Percentiles rank a stretch among this genome's conserved stretches.
Evolutionary conservation across 164 flowering plant genomes (phyloP).

Genomic region (Warburgia ugandensis): DNA sequence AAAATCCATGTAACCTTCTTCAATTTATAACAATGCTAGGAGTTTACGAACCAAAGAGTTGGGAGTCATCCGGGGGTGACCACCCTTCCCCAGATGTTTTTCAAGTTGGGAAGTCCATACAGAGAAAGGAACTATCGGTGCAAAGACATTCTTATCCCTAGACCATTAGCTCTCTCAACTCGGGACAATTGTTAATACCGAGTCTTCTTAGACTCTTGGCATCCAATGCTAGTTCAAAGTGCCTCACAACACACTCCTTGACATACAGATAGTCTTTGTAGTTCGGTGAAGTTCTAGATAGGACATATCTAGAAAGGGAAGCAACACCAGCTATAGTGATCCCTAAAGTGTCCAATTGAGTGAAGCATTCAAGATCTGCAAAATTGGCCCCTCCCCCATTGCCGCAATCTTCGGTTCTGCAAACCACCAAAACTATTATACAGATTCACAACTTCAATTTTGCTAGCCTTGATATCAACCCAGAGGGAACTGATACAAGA

Average conservation of each 20-base stretch:
- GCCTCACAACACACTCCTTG: background rate
- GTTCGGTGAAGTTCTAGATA: background rate
- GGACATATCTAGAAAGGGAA: background rate
- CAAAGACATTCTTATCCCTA: background rate
- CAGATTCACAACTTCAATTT: background rate
- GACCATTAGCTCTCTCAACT: background rate
- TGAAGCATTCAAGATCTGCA: background rate
- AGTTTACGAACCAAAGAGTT: background rate
- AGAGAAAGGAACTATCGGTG: background rate
- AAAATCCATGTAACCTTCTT: background rate
- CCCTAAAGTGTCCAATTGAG: background rate
- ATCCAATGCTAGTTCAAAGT: background rate
- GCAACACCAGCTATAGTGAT: background rate
- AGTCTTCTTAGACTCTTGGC: background rate
- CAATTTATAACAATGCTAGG: background rate
- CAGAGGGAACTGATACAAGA: background rate
- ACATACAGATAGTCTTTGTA: background rate
- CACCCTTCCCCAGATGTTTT: background rate
- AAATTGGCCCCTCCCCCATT: background rate
- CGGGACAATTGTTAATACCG: background rate
- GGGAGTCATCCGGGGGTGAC: background rate
- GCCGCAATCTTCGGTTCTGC: background rate
- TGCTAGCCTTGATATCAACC: background rate
- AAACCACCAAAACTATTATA: background rate
- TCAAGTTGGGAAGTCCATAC: background rate